Evolutionary conservation across 108 stramenopile genomes (phyloP), one percentile per base, ranked within the genome.

Genomic region (Nitzschia sp.): DNA sequence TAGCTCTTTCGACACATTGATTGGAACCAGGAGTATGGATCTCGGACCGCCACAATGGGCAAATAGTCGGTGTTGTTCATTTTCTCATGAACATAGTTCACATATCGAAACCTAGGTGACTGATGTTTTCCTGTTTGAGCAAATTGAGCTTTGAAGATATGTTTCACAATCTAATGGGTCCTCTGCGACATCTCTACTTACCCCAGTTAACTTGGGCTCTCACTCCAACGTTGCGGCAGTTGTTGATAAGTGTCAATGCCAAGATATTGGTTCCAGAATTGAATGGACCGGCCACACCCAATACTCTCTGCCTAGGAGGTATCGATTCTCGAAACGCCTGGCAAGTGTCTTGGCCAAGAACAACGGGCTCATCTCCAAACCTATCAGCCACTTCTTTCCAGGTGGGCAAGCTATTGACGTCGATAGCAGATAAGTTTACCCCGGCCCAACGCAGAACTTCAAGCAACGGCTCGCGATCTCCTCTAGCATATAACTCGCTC

Each of bases 211-310:
- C 89, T 69, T 89, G 83, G 64, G 57, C 72, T 11, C 34, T 22
- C 3, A 80, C 43, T 7, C 56, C 67, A 50, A 41, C 56, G 5
- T 38, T 34, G 29, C 29, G 29, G 34, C 80, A 90, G 75, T 85
- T 86, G 8, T 44, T 43, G 15, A 50, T 61, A 61, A 90, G 52
- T 40, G 85, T 44, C 34, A 80, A 62, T 26, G 20, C 62, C n/a
- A 90, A 44, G 25, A 85, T 63, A 41, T 91, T 85, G 24, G 90
- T 85, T 12, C 94, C 94, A 1, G 94, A 90, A 69, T 88, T 88
- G 80, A 95, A 95, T 41, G 91, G 56, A 11, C 92, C 91, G 0
- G 80, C 80, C 81, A 77, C 71, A 19, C 75, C 85, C 39, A 86
- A 59, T 9, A 78, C 38, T n/a, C 83, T 71, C 6, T 60, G 11